A percentile compares a stretch with the other conserved stretches of the same genome.
phyloP scores from a whole-genome alignment of 73 alveolate genomes.

The Paramecium caudatum region DNA sequence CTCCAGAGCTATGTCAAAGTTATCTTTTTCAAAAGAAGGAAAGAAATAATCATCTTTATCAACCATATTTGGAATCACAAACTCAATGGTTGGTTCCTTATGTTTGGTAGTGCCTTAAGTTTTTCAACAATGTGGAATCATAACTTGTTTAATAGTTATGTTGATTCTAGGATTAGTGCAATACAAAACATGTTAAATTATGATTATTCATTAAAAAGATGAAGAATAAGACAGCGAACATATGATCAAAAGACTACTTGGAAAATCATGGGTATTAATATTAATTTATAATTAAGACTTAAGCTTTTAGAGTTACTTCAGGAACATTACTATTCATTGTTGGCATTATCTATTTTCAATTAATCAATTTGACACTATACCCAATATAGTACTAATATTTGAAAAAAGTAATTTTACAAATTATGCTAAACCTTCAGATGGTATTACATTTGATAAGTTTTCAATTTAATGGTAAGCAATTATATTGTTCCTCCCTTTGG shows the following conservation, averaged over 20 bases:
- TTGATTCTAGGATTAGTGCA: conserved; percentile 30
- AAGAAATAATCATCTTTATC: not conserved
- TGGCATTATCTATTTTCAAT: conserved; percentile 69
- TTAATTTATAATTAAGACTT: conserved; percentile 7
- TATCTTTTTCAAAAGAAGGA: conserved; percentile 23
- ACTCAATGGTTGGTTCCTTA: conserved; percentile 77
- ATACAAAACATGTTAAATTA: conserved; percentile 63
- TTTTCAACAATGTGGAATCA: conserved; percentile 50
- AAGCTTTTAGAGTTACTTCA: conserved; percentile 28
- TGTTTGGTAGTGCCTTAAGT: conserved; percentile 63
- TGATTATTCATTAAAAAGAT: conserved; percentile 66
- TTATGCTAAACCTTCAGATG: conserved; percentile 32
- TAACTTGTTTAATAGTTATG: conserved; percentile 65
- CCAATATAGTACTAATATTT: conserved; percentile 51
- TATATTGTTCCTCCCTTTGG: conserved; percentile 53
- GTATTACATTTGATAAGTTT: conserved; percentile 52
- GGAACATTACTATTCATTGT: conserved; percentile 71
- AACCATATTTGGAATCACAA: conserved; percentile 69
- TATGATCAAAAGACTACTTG: conserved; percentile 65
- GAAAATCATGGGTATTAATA: conserved; percentile 41
- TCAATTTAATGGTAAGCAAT: conserved; percentile 73
- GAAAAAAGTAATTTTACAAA: conserved; percentile 20
- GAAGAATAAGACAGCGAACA: conserved; percentile 49
- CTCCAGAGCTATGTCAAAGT: conserved; percentile 22
- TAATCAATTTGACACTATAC: conserved; percentile 70